A percentile compares a stretch with the other conserved stretches of the same genome.
Evolutionary conservation across 495 filamentous ascomycete genomes (phyloP).

Genomic region (Filosporella fistucella): DNA sequence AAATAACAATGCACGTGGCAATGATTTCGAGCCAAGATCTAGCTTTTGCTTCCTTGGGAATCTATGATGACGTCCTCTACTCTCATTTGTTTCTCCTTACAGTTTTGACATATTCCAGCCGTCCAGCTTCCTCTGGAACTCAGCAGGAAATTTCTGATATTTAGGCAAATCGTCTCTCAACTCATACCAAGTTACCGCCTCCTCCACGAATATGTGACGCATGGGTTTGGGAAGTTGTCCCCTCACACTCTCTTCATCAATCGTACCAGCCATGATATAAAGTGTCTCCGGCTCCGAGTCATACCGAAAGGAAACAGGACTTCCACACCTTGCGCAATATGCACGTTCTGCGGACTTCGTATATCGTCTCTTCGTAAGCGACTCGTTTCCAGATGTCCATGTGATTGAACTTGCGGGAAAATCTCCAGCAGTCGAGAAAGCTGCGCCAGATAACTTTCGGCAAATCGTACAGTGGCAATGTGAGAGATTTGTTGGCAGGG

Average conservation of each 20-base stretch:
- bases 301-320: constrained; percentile 23
- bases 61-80: no score
- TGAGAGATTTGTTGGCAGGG: constrained; percentile 16
- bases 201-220: constrained; percentile 22
- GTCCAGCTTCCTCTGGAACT: constrained; percentile 18
- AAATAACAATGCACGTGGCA: no score
- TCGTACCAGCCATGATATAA: constrained; percentile 16
- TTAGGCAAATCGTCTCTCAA: constrained; percentile 17
- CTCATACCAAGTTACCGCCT: constrained; percentile 16
- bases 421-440: constrained; percentile 19
- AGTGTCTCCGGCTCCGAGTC: constrained; percentile 16
- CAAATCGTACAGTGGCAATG: constrained; percentile 25
- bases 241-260: constrained; percentile 22
- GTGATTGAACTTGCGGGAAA: constrained; percentile 13
- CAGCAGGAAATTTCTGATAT: constrained; percentile 10
- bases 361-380: constrained; percentile 4
- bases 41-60: no score
- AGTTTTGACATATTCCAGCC: no score
- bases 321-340: constrained; percentile 20
- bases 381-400: constrained; percentile 2
- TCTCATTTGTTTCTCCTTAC: no score
- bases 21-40: no score
- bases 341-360: constrained; percentile 15
- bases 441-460: constrained; percentile 18
- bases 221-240: constrained; percentile 11